Evolutionary conservation across 805 yeast species (phyloP).

Genomic region (Yamadazyma kitorensis): DNA sequence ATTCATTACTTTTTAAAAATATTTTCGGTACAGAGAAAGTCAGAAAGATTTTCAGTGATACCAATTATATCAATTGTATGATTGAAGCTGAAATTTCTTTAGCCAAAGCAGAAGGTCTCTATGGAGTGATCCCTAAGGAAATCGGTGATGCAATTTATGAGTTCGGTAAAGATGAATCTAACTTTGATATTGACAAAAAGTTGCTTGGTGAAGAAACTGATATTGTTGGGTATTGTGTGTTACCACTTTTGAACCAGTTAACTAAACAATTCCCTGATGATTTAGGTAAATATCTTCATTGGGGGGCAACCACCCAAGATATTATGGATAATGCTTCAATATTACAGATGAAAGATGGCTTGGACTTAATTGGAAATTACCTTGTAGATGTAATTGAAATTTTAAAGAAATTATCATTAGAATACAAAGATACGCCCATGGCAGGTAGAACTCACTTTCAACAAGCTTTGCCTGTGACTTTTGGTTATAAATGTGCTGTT

Average conservation of each 20-base stretch:
- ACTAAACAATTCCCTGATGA: conserved; percentile 5
- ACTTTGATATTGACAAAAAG: conserved; percentile 1
- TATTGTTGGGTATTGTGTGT: conserved; percentile 6
- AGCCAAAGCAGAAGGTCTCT: conserved; percentile 7
- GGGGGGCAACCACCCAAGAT: conserved; percentile 20
- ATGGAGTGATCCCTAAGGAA: conserved; percentile 4
- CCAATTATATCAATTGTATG: conserved; percentile 3
- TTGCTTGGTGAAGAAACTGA: conserved; percentile 5
- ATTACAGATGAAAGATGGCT: conserved; percentile 4
- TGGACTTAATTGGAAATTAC: conserved; percentile 1
- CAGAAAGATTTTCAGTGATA: conserved; percentile 5
- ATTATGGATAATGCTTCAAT: conserved; percentile 5
- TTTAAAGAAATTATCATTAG: conserved; percentile 31
- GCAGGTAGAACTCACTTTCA: conserved; percentile 35
- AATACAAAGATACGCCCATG: conserved; percentile 31
- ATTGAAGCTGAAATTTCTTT: conserved; percentile 3
- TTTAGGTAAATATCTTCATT: conserved; percentile 5
- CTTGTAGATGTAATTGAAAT: conserved; percentile 28
- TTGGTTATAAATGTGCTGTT: conserved; percentile 26
- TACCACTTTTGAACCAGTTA: conserved; percentile 6
- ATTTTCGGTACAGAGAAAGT: conserved; percentile 1
- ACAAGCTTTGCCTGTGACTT: conserved; percentile 32
- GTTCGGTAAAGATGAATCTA: conserved; percentile 1
- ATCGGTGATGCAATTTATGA: conserved; percentile 3
- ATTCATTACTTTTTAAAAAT: conserved; percentile 4